phyloP scores from a whole-genome alignment of 2,329 filamentous ascomycete species.

The Fusarium sp. region DNA sequence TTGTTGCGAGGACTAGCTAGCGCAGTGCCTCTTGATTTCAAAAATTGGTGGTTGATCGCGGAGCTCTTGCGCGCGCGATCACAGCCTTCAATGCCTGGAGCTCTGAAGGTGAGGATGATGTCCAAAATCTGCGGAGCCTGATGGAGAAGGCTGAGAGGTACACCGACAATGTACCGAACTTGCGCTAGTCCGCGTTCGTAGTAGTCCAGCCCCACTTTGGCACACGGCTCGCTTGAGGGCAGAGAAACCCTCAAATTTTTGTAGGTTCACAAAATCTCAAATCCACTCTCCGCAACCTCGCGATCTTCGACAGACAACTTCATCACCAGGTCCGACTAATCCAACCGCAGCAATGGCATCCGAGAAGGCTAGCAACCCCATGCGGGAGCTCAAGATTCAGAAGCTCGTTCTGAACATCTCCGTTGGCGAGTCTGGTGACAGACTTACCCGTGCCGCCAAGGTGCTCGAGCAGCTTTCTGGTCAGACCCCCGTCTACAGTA shows the following conservation, averaged over 20 bases:
- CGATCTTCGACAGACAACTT: constrained; percentile 47
- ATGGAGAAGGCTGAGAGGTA: constrained; percentile 53
- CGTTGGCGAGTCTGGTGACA: constrained; percentile 99
- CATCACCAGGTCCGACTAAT: constrained; percentile 49
- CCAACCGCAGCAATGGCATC: constrained; percentile 61
- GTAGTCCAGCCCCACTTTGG: constrained; percentile 33
- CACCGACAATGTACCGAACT: constrained; percentile 44
- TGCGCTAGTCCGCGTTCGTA: constrained; percentile 40
- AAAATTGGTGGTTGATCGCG: constrained; percentile 56
- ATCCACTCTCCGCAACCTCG: constrained; percentile 38
- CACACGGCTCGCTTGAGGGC: constrained; percentile 49
- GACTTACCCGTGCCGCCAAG: constrained; percentile 99
- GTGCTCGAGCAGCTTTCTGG: constrained; percentile 99
- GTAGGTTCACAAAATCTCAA: constrained; percentile 49
- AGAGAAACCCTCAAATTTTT: constrained; percentile 55
- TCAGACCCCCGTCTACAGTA: constrained; percentile 99
- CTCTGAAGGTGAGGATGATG: constrained; percentile 55
- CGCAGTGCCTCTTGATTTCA: constrained; percentile 49
- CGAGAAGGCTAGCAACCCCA: constrained; percentile 96
- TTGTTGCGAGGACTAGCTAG: constrained; percentile 43
- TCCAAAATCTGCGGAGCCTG: constrained; percentile 60
- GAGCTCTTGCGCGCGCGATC: constrained; percentile 52
- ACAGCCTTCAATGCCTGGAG: constrained; percentile 56
- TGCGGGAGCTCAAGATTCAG: constrained; percentile 99
- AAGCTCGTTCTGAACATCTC: constrained; percentile 99